These are phyloP conservation scores for Flaveria brownii DNA, from an alignment of 129 eudicot species.

Conservation along the genomic window DNA sequence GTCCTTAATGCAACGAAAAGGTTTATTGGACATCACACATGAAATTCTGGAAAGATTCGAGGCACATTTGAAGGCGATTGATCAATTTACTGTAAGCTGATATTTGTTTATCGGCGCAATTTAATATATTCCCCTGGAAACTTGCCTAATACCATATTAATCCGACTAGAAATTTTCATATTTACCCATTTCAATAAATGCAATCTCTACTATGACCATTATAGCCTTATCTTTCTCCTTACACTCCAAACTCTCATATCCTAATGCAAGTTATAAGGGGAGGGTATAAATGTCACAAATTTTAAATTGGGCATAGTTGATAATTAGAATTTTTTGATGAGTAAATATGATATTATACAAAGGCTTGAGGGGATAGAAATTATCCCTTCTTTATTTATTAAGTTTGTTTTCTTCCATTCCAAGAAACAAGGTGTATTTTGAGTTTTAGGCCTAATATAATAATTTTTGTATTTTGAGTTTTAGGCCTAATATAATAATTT, in stretches of 20 bases:
- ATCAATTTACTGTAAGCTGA: conserved; percentile 70
- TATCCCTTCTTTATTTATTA: not conserved
- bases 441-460: not conserved
- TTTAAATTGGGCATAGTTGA: not conserved
- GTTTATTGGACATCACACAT: conserved; percentile 72
- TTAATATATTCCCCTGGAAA: not conserved
- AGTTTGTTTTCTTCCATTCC: conserved; percentile 20
- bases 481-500: not conserved
- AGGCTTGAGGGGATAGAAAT: not conserved
- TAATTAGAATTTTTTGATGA: not conserved
- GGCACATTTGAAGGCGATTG: conserved; percentile 84
- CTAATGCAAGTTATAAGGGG: not conserved
- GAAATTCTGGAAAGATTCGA: conserved; percentile 94
- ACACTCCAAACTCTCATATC: not conserved
- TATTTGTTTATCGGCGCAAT: conserved; percentile 12
- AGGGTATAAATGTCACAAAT: not conserved
- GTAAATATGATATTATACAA: not conserved
- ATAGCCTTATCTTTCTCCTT: not conserved
- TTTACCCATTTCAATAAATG: not conserved
- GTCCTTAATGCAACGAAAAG: conserved; percentile 68
- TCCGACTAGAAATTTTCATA: not conserved
- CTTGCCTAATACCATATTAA: not conserved
- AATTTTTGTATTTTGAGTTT: not conserved
- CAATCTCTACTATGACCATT: not conserved
- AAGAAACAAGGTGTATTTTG: not conserved